A percentile compares a stretch with the other conserved stretches of the same genome.
Evolutionary conservation across 1,284 basidiomycete genomes (phyloP).

Genomic region (Ustilago curta): DNA sequence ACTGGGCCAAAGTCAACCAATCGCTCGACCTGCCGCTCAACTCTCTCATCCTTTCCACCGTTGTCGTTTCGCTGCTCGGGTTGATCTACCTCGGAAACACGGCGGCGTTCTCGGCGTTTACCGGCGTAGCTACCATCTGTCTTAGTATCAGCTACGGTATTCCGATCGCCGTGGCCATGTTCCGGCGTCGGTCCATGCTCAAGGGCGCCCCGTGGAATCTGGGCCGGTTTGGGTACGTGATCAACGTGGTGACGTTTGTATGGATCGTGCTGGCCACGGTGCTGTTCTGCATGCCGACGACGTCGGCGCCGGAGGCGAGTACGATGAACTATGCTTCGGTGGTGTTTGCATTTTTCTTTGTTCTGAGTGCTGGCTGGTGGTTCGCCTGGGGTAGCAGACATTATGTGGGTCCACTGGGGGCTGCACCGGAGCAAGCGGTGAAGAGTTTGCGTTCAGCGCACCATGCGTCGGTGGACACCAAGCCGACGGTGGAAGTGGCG

Average conservation of each 20-base stretch:
- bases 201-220: slow-evolving; percentile 70
- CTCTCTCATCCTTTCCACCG: slow-evolving; percentile 70
- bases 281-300: slow-evolving; percentile 72
- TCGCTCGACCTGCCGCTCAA: slow-evolving; percentile 70
- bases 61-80: slow-evolving; percentile 70
- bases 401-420: slow-evolving; percentile 49
- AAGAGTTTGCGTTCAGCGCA: slow-evolving; percentile 5
- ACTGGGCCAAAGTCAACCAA: slow-evolving; percentile 70
- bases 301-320: slow-evolving; percentile 65
- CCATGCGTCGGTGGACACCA: background rate
- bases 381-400: slow-evolving; percentile 46
- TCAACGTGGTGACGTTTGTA: slow-evolving; percentile 70
- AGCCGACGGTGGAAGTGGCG: slow-evolving; percentile 23
- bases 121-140: slow-evolving; percentile 58
- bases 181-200: slow-evolving; percentile 68
- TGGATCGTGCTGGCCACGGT: slow-evolving; percentile 72
- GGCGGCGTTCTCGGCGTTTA: slow-evolving; percentile 60
- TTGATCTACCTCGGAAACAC: slow-evolving; percentile 64
- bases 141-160: slow-evolving; percentile 69
- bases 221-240: slow-evolving; percentile 69
- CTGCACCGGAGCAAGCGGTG: slow-evolving; percentile 29
- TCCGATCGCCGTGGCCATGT: slow-evolving; percentile 70
- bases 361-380: slow-evolving; percentile 47
- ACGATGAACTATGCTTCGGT: slow-evolving; percentile 70
- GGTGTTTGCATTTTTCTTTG: slow-evolving; percentile 57